Conservation (phyloP, 495 filamentous ascomycete genomes). For the Penicillium riverlandense region DNA sequence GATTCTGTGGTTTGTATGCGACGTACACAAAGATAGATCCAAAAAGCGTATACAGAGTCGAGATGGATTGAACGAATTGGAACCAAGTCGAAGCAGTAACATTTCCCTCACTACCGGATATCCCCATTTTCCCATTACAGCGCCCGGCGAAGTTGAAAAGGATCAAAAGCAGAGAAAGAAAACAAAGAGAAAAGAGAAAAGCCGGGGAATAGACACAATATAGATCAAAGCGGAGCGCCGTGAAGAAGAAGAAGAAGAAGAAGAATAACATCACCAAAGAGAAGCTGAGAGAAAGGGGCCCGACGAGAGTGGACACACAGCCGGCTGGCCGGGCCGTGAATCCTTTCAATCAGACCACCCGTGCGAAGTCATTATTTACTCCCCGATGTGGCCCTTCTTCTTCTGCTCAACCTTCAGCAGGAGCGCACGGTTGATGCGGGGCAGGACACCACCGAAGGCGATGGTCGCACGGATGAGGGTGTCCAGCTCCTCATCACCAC, state of each 20-base stretch:
- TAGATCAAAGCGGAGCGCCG: constrained; percentile 23
- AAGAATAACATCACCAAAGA: constrained; percentile 7
- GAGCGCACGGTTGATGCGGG: constrained; percentile 96
- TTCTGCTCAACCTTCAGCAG: constrained; percentile 99
- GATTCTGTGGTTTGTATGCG: no score
- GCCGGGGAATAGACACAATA: constrained; percentile 25
- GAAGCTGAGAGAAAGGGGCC: constrained; percentile 4
- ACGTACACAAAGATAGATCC: no score
- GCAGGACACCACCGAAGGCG: constrained; percentile 95
- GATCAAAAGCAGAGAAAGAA: constrained; percentile 7
- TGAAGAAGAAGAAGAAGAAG: constrained; percentile 20
- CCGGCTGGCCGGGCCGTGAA: no score
- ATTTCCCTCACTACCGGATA: constrained; percentile 34
- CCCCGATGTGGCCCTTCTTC: constrained; percentile 79
- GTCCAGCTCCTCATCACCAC: constrained; percentile 96
- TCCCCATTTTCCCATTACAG: constrained; percentile 41
- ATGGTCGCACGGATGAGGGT: constrained; percentile 97
- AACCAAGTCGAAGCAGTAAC: constrained; percentile 8
- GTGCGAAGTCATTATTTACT: constrained; percentile 15
- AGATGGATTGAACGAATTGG: no score
- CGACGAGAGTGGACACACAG: background rate
- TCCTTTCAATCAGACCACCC: no score
- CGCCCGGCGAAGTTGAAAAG: constrained; percentile 31
- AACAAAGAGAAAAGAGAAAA: constrained; percentile 14
- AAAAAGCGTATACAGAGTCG: no score